Conservation (phyloP, 2,329 filamentous ascomycete species). For the Ceratocystiopsis brevicomis region DNA sequence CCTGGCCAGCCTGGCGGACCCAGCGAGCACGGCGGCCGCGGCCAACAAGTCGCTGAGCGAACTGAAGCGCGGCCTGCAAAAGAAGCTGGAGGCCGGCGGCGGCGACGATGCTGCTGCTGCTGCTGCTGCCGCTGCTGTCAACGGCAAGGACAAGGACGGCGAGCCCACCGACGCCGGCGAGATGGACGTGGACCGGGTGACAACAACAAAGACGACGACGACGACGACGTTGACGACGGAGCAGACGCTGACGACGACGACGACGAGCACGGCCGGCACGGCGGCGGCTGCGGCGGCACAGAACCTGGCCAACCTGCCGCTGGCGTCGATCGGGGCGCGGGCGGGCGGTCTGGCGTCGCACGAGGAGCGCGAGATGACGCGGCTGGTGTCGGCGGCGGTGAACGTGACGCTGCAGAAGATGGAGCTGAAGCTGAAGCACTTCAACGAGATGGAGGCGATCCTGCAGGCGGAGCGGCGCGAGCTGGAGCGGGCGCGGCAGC, state of each 20-base stretch:
- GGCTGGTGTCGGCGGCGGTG: constrained; percentile 75
- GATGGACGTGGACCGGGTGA: constrained; percentile 42
- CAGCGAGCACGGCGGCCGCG: constrained; percentile 74
- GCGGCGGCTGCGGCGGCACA: constrained; percentile 29
- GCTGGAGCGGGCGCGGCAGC: constrained; percentile 76
- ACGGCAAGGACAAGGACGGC: constrained; percentile 36
- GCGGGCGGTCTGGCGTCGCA: constrained; percentile 80
- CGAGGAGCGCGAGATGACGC: constrained; percentile 91
- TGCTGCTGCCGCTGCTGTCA: constrained; percentile 16
- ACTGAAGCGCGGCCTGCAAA: constrained; percentile 61
- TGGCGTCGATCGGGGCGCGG: constrained; percentile 72
- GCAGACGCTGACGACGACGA: constrained; percentile 23
- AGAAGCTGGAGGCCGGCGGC: constrained; percentile 46
- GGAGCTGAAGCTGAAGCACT: constrained; percentile 87
- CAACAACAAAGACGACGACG: constrained; percentile 27
- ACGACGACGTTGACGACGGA: constrained; percentile 26
- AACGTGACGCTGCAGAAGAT: constrained; percentile 93
- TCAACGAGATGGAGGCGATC: constrained; percentile 86
- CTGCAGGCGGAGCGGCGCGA: constrained; percentile 84
- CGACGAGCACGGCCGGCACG: constrained; percentile 34
- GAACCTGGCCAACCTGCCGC: constrained; percentile 52
- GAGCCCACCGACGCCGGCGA: constrained; percentile 44
- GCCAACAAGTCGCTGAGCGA: constrained; percentile 75
- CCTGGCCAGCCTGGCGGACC: constrained; percentile 77
- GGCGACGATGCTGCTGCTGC: constrained; percentile 12